Evolutionary conservation across 2,329 filamentous ascomycete genomes (phyloP), one percentile per base, ranked within the genome.

Genomic region (Botrytis hyacinthi): DNA sequence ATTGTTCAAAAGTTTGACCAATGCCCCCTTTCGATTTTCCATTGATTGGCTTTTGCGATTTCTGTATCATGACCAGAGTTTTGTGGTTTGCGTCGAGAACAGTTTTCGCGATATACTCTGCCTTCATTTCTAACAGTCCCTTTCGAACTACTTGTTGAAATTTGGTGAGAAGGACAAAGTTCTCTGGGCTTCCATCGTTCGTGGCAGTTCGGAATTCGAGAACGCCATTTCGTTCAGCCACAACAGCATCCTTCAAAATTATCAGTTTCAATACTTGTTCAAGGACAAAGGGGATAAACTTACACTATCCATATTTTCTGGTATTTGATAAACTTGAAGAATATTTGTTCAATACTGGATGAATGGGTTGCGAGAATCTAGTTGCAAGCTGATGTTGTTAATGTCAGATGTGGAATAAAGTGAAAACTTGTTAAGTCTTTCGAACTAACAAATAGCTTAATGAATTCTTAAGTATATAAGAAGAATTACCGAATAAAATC

Each of bases 131-230:
- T 16, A 18, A 6, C 10, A 69, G 6, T 16, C 5, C 16, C n/a
- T 42, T n/a, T 22, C 51, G 66, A 4, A 69, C 48, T 32, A 68
- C 18, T 57, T 69, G 9, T 57, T 69, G 66, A n/a, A 57, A 69
- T 3, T 14, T 7, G 26, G 48, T 40, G 48, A 69, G 66, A 57
- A n/a, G 29, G 26, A 69, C 26, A 26, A 69, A 26, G 20, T 29
- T 69, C 10, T 29, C 40, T 32, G 22, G 35, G 6, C 26, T 16
- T 42, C 48, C 51, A 37, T 69, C 48, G 7, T 69, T 69, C 37
- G 22, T 57, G 18, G 40, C 48, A 18, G 16, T 22, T 57, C 48
- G 66, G 4, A 57, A 69, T 42, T 68, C 48, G 35, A 57, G 4
- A 5, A 29, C 4, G n/a, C 40, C 61, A 20, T 22, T 32, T 57